phyloP scores from a whole-genome alignment of 78 protist genomes.

The Speleostelium caveatum region DNA sequence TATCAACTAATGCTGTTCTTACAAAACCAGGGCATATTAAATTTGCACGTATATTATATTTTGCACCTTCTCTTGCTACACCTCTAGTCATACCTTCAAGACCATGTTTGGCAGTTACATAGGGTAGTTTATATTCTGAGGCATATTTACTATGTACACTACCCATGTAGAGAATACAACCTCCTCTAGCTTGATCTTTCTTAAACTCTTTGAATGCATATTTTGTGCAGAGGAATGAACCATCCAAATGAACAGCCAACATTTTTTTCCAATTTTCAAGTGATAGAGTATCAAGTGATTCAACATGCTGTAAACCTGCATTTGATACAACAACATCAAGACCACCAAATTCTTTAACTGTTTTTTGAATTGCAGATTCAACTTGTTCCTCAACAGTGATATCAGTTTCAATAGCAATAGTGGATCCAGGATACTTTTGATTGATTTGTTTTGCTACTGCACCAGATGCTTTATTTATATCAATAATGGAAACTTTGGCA shows the following conservation, averaged over 20 bases:
- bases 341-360: slow-evolving; percentile 48
- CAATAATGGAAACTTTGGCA: slow-evolving; percentile 65
- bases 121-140: slow-evolving; percentile 81
- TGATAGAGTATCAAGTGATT: slow-evolving; percentile 42
- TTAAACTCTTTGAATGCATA: slow-evolving; percentile 64
- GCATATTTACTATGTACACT: slow-evolving; percentile 82
- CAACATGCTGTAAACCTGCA: slow-evolving; percentile 84
- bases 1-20: slow-evolving; percentile 69
- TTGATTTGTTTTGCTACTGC: slow-evolving; percentile 11
- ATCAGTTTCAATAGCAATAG: slow-evolving; percentile 15
- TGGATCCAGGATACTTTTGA: slow-evolving; percentile 17
- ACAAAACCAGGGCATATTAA: slow-evolving; percentile 89
- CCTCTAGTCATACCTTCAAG: slow-evolving; percentile 82
- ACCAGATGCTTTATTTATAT: slow-evolving; percentile 34
- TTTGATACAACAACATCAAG: slow-evolving; percentile 73
- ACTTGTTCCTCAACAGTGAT: slow-evolving; percentile 46
- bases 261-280: slow-evolving; percentile 72
- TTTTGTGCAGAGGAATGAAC: slow-evolving; percentile 78
- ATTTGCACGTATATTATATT: slow-evolving; percentile 77
- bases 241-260: slow-evolving; percentile 84
- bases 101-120: slow-evolving; percentile 85
- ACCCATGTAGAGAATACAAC: slow-evolving; percentile 79
- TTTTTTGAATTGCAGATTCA: slow-evolving; percentile 2
- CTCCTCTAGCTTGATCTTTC: slow-evolving; percentile 56
- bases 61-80: slow-evolving; percentile 81